Percentiles rank a stretch among this genome's conserved stretches.
phyloP scores from a whole-genome alignment of 2,329 filamentous ascomycete species.

The Xylariaceae sp. region DNA sequence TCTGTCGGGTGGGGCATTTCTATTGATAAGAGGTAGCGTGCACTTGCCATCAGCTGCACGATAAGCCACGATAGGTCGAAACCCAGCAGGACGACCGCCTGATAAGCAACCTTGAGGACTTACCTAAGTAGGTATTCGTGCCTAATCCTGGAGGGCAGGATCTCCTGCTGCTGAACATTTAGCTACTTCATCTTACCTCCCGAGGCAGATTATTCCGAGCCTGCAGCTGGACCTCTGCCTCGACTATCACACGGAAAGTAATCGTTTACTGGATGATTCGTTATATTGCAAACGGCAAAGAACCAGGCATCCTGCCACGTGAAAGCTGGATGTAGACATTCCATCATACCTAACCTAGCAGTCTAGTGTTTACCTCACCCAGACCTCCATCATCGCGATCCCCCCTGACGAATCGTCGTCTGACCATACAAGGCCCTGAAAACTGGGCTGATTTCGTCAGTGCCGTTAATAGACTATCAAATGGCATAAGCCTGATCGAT shows the following conservation, averaged over 20 bases:
- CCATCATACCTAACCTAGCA: no score
- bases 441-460: neutral
- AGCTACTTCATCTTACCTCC: no score
- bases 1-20: neutral
- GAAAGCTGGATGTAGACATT: neutral
- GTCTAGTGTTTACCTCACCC: neutral
- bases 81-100: neutral
- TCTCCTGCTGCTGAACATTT: no score
- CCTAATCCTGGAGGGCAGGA: no score
- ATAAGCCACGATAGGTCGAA: no score
- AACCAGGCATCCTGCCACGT: neutral
- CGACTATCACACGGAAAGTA: conserved; percentile 1
- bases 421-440: neutral
- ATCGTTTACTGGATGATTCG: conserved; percentile 9
- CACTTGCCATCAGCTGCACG: neutral
- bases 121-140: no score
- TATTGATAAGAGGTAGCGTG: neutral
- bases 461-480: neutral
- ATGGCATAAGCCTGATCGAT: neutral
- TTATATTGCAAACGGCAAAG: conserved; percentile 7
- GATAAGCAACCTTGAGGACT: neutral
- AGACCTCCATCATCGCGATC: neutral
- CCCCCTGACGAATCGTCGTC: neutral
- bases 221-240: neutral
- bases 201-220: no score